These are phyloP conservation scores for Drechslerella dactyloides DNA, from an alignment of 2,329 filamentous ascomycete genomes.

Conservation along the genomic window DNA sequence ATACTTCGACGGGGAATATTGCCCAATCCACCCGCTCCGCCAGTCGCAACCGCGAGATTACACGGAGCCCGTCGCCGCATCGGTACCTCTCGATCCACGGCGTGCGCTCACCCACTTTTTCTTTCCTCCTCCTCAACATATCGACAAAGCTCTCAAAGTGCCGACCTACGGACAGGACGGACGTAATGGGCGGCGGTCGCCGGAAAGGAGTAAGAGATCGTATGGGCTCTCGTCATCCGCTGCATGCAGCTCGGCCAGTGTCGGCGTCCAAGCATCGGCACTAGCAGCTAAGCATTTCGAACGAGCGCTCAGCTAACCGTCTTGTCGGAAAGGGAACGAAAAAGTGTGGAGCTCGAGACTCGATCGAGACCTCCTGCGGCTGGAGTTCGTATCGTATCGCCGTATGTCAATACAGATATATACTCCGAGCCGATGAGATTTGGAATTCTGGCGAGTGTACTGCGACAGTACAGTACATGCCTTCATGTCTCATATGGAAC, in stretches of 20 bases:
- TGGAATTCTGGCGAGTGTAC: too few species aligned
- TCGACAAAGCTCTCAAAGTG: not conserved
- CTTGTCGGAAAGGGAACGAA: too few species aligned
- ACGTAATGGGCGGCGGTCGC: not conserved
- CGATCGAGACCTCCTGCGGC: not conserved
- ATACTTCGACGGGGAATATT: not conserved
- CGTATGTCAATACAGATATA: too few species aligned
- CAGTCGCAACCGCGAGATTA: not conserved
- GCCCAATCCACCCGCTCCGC: not conserved
- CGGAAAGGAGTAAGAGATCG: not conserved
- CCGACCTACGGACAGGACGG: not conserved
- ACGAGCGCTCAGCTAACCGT: too few species aligned
- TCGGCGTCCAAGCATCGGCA: not conserved
- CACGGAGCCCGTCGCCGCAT: slow-evolving; percentile 3
- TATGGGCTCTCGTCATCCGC: not conserved
- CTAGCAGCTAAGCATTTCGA: too few species aligned
- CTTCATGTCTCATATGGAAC: too few species aligned
- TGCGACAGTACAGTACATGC: too few species aligned
- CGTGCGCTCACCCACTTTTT: not conserved
- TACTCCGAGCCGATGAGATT: too few species aligned
- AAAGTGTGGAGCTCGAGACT: not conserved
- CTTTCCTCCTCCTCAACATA: not conserved
- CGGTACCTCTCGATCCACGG: slow-evolving; percentile 1
- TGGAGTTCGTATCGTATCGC: too few species aligned
- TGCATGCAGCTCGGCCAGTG: not conserved